Evolutionary conservation across 805 yeast genomes (phyloP).

Genomic region (Ogataea pilisensis): DNA sequence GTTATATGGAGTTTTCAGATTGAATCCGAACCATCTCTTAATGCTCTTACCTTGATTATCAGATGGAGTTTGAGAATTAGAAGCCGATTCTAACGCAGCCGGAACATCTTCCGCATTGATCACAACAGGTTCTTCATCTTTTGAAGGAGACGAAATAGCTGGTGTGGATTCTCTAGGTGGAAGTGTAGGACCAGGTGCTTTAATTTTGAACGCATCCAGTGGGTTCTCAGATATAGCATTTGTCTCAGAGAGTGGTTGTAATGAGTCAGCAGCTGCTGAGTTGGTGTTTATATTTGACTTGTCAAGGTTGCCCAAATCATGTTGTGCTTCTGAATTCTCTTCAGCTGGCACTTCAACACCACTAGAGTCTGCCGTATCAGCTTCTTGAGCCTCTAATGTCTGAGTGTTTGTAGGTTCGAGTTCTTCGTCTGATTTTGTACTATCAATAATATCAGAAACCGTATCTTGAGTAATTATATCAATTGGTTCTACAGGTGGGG

Average conservation of each 20-base stretch:
- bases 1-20: constrained; percentile 23
- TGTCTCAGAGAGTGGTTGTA: not conserved
- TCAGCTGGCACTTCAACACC: no score
- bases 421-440: no score
- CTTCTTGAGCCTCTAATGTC: no score
- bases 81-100: not conserved
- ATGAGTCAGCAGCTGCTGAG: not conserved
- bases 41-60: constrained; percentile 6
- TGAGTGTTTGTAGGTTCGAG: no score
- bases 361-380: no score
- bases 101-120: constrained; percentile 9
- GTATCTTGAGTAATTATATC: no score
- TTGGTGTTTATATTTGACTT: no score
- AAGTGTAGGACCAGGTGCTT: not conserved
- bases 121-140: constrained; percentile 22
- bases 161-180: constrained; percentile 16
- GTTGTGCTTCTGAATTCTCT: no score
- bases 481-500: no score
- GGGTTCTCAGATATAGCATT: not conserved
- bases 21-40: constrained; percentile 29
- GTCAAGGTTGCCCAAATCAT: no score
- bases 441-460: no score
- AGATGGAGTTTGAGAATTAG: constrained; percentile 4
- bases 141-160: constrained; percentile 31
- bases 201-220: not conserved